Base-by-base conservation (phyloP, 2,329 filamentous ascomycete genomes). In the Fusarium begoniae region DNA sequence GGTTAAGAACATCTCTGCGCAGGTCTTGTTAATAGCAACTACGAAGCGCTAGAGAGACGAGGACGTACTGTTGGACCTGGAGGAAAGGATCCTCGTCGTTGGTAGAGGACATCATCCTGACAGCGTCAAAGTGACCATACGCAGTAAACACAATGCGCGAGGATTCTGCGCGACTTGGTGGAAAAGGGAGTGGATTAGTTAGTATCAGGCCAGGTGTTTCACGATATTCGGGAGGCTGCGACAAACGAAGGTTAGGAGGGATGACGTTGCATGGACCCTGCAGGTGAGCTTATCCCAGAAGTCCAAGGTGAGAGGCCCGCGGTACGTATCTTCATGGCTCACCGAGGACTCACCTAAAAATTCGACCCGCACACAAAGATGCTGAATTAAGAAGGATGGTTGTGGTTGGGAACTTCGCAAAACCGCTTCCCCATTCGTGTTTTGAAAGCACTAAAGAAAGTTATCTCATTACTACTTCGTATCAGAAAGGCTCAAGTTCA, bases 1-100 rank as follows among this genome's bases (percentile, higher is more conserved):
- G 93, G 73, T 91, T 86, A 75, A 97, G 91, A 76, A 98, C 94
- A 84, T 99, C 96, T 84, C 95, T 98, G 81, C 6, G 35, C n/a
- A 18, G 51, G 20, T 55, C 15, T 38, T 20, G 62, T 77, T 60
- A 77, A 65, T 28, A 47, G 44, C n/a, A 51, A 47, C 38, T 37
- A 32, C 30, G 17, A 54, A 35, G 43, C 30, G 20, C 17, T 32
- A 24, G 38, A n/a, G 35, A 55, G 69, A 61, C 18, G 40, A 43
- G 9, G 48, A 40, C 88, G 59, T 84, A 92, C 91, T 91, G 89
- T 80, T 93, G 91, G 78, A 92, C 91, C 81, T 93, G 90, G 84
- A 92, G 89, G 86, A 93, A 93, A 50, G 91, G 91, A 80, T 93
- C 91, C 84, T 91, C 87, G 79, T 92, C 90, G 80, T 89, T 90